Evolutionary conservation across 208 protist species (phyloP).

Genomic region (Novymonas esmeraldas): DNA sequence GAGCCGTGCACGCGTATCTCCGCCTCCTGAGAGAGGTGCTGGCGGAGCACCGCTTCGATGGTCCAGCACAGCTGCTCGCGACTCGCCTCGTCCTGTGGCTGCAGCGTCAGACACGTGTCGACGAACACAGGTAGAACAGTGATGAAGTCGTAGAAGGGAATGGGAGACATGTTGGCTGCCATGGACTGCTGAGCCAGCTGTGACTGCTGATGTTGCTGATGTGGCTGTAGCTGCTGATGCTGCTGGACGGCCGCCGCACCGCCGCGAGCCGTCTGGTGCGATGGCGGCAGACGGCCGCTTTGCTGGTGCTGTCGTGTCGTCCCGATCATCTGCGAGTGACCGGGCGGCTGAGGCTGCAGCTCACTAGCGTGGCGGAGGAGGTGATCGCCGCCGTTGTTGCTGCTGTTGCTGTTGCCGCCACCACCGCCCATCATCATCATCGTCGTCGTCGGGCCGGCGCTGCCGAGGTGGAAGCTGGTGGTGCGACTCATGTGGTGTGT

Average conservation of each 20-base stretch:
- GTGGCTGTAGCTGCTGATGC: neutral
- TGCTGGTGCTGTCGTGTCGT: slow-evolving; percentile 4
- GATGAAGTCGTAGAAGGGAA: slow-evolving; percentile 64
- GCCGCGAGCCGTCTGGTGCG: no score
- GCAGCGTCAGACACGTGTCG: slow-evolving; percentile 58
- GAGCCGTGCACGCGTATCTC: slow-evolving; percentile 80
- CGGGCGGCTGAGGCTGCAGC: no score
- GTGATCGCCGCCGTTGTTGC: neutral
- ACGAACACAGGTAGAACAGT: slow-evolving; percentile 63
- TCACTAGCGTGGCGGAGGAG: no score
- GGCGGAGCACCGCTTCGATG: slow-evolving; percentile 57
- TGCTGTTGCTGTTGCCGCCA: slow-evolving; percentile 1
- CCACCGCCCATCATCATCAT: neutral
- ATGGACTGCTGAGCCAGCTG: no score
- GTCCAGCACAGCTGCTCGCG: slow-evolving; percentile 64
- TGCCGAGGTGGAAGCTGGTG: neutral
- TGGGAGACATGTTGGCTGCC: neutral
- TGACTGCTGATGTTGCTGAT: slow-evolving; percentile 13
- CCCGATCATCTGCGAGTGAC: no score
- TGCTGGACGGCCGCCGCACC: neutral
- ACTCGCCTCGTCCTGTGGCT: slow-evolving; percentile 37
- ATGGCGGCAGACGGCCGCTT: neutral
- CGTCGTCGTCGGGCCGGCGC: neutral
- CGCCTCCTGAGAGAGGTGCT: slow-evolving; percentile 30
- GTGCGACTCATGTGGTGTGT: neutral